Evolutionary conservation across 768 basidiomycete genomes (phyloP).

Genomic region (Auriscalpium vulgare): DNA sequence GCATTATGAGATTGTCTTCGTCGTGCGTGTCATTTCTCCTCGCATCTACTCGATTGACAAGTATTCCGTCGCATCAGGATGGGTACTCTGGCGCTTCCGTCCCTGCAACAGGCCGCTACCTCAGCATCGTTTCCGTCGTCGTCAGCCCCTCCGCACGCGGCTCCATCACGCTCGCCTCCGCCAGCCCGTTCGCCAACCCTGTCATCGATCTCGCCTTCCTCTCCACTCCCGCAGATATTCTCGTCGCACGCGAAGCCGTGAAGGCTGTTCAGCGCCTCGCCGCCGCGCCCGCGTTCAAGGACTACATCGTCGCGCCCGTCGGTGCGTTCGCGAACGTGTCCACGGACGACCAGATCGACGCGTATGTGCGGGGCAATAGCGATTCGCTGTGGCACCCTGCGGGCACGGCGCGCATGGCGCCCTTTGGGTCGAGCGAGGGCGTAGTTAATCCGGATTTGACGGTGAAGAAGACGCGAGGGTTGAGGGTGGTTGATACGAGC

Average conservation of each 20-base stretch:
- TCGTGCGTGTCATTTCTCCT: neutral
- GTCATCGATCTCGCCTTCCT: slow-evolving; percentile 43
- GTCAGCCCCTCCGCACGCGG: slow-evolving; percentile 19
- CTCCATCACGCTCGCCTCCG: slow-evolving; percentile 30
- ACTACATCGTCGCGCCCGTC: slow-evolving; percentile 19
- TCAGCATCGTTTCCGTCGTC: slow-evolving; percentile 2
- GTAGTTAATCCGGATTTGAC: slow-evolving; percentile 10
- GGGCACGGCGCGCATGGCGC: neutral
- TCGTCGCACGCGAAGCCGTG: slow-evolving; percentile 22
- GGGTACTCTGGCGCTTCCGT: neutral
- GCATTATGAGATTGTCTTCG: slow-evolving; percentile 1
- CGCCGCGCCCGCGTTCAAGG: slow-evolving; percentile 22
- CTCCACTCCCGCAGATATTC: slow-evolving; percentile 23
- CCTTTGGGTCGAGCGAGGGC: neutral
- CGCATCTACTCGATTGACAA: neutral
- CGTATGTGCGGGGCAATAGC: neutral
- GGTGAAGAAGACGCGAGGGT: slow-evolving; percentile 8
- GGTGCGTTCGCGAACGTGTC: slow-evolving; percentile 4
- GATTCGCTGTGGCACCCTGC: slow-evolving; percentile 4
- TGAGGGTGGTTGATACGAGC: slow-evolving; percentile 11
- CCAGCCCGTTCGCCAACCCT: slow-evolving; percentile 38
- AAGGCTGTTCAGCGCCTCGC: slow-evolving; percentile 20
- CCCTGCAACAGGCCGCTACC: neutral
- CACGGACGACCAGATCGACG: slow-evolving; percentile 9
- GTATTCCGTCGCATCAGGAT: neutral